Base-by-base conservation (phyloP, 768 basidiomycete species). In the Auriscalpium orientale region DNA sequence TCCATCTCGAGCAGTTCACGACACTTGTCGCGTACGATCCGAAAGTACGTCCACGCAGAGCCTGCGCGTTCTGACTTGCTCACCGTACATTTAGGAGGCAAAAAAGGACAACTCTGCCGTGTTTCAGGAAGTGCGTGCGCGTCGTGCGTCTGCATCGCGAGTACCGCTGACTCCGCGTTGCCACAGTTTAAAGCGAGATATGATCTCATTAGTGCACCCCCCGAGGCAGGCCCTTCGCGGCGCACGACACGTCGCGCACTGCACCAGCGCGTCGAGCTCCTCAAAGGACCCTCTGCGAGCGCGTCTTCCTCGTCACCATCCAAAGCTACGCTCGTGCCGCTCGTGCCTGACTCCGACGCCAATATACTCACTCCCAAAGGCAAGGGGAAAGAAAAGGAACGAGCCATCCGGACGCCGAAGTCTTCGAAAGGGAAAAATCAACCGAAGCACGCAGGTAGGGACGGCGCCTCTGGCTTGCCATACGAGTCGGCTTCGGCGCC, bases 1-100 rank as follows among this genome's bases (percentile, higher is more conserved):
- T 95, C 69, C 94, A 98, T 66, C 77, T 95, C 70, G 87, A 94
- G 60, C 76, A 85, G 56, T 95, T 88, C 66, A 79, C 83, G 3
- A 83, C 80, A 22, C 76, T 95, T 74, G 71, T 93, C 37, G 77
- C 75, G 18, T 98, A 84, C 67, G 79, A 95, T 69, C 94, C 93
- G 9, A 68, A 74, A 69, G 88, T 89, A 81, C 66, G 53, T 51
- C 53, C 1, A 35, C 12, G 45, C 20, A 8, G 10, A 22, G 28
- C 43, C 8, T 18, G 9, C 47, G 35, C 35, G 21, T 22, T 18
- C 50, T 28, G 37, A 40, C 35, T 51, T 35, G 33, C 49, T 10
- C 43, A 45, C 37, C 16, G 22, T 20, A 1, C 38, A 49, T 35
- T 13, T 58, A 91, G 90, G 71, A 71, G 36, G 89, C 89, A 7